Conservation (phyloP, 1,139 yeast genomes). For the Candida freyschussii region DNA sequence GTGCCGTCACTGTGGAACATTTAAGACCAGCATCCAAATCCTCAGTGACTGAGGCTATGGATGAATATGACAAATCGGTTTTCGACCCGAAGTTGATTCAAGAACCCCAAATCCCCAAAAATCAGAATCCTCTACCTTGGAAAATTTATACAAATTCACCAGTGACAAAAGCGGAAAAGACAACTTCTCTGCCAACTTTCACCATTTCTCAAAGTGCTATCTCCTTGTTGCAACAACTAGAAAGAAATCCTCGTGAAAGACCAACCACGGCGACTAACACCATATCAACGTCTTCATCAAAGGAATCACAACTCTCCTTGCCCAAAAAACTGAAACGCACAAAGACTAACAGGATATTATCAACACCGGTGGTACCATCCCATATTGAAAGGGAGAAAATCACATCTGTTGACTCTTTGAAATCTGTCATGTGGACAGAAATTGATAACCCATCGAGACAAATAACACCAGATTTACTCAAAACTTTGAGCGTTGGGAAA, state of each 20-base stretch:
- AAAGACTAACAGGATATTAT: too few species aligned
- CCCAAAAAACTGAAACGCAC: conserved; percentile 1
- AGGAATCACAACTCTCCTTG: conserved; percentile 7
- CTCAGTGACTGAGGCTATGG: conserved; percentile 41
- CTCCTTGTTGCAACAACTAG: conserved; percentile 20
- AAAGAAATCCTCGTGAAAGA: too few species aligned
- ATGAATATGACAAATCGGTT: conserved; percentile 59
- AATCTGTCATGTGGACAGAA: conserved; percentile 52
- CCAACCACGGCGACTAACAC: conserved; percentile 3
- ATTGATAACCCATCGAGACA: conserved; percentile 67
- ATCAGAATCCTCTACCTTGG: conserved; percentile 19
- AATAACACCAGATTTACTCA: conserved; percentile 40
- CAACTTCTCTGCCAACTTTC: conserved; percentile 22
- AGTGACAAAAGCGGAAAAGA: conserved; percentile 20
- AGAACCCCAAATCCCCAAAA: conserved; percentile 11
- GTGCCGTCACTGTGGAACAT: conserved; percentile 57
- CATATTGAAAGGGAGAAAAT: conserved; percentile 9
- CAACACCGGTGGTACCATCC: conserved; percentile 9
- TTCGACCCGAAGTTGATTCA: conserved; percentile 29
- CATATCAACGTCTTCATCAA: conserved; percentile 5
- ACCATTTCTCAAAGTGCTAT: conserved; percentile 23
- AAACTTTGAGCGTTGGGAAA: conserved; percentile 49
- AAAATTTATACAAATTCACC: conserved; percentile 20
- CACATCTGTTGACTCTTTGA: conserved; percentile 20
- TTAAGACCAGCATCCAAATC: conserved; percentile 31